Conservation (phyloP, 2,329 filamentous ascomycete genomes). For the Venturia nashicola region DNA sequence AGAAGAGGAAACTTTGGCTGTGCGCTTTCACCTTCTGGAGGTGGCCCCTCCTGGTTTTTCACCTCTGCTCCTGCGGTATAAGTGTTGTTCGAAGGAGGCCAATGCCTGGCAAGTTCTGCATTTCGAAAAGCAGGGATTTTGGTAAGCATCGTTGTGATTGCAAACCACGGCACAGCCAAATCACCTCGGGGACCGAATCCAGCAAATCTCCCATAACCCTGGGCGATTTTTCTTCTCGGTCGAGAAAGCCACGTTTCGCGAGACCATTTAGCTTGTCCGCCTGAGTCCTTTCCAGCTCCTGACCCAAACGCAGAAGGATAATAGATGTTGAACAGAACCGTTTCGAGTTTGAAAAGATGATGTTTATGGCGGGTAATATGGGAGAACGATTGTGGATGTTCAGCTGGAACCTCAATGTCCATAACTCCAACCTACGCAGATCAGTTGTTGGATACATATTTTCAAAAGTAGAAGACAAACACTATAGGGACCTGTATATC, state of each 20-base stretch:
- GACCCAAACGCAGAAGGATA: constrained; percentile 44
- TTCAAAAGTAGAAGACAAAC: constrained; percentile 11
- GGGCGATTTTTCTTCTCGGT: constrained; percentile 42
- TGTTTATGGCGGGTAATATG: constrained; percentile 36
- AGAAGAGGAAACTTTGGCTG: constrained; percentile 47
- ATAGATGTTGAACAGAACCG: constrained; percentile 53
- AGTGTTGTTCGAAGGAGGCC: constrained; percentile 34
- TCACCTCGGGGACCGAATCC: constrained; percentile 35
- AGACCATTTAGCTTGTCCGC: constrained; percentile 32
- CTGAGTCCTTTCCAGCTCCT: constrained; percentile 25
- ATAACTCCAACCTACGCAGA: constrained; percentile 32
- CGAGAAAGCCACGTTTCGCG: constrained; percentile 51
- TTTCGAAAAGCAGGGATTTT: constrained; percentile 54
- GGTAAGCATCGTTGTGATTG: constrained; percentile 48
- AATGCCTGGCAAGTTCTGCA: constrained; percentile 42
- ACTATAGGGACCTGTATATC: constrained; percentile 40
- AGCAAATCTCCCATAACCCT: constrained; percentile 51
- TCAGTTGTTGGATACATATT: background rate
- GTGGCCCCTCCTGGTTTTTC: constrained; percentile 22
- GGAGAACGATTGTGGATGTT: constrained; percentile 35
- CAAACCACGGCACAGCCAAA: constrained; percentile 41
- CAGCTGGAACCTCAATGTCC: constrained; percentile 42
- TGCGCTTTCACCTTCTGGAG: constrained; percentile 15
- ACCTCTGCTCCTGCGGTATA: constrained; percentile 19
- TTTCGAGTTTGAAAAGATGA: constrained; percentile 41